Evolutionary conservation across 306 rosid genomes (phyloP).

Genomic region (Citrullus amarus): DNA sequence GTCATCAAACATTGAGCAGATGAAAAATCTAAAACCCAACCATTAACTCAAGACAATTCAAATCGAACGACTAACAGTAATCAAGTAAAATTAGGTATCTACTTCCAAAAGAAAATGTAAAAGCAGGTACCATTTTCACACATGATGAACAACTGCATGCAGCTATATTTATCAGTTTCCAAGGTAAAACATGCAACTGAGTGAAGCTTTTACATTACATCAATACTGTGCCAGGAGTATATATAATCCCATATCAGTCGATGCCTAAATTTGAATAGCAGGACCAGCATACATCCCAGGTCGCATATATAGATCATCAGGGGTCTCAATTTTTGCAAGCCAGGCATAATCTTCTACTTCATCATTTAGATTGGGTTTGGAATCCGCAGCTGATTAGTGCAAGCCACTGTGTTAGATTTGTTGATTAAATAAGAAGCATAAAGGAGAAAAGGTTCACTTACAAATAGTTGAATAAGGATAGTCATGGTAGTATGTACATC

Average conservation of each 20-base stretch:
- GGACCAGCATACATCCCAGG: conserved; percentile 66
- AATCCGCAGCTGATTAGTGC: conserved; percentile 33
- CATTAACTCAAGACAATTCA: neutral
- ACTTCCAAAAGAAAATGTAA: neutral
- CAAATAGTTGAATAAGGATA: conserved; percentile 61
- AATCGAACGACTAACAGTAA: neutral
- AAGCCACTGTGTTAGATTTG: neutral
- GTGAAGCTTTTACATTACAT: neutral
- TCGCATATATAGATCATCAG: conserved; percentile 65
- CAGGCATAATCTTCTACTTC: conserved; percentile 79
- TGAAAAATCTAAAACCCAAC: neutral
- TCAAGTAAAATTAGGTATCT: neutral
- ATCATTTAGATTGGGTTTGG: conserved; percentile 17
- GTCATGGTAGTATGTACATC: conserved; percentile 72
- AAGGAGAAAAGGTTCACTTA: conserved; percentile 24
- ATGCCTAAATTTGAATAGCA: conserved; percentile 36
- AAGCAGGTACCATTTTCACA: neutral
- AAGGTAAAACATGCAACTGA: neutral
- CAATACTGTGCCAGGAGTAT: neutral
- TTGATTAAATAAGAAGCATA: neutral
- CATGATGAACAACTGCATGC: neutral
- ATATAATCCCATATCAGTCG: neutral
- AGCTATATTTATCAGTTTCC: neutral
- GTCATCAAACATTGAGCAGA: neutral
- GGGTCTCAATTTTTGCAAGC: conserved; percentile 65